Base-by-base conservation (phyloP, 371 early-diverging fungal genomes). In the Mucor saturninus region DNA sequence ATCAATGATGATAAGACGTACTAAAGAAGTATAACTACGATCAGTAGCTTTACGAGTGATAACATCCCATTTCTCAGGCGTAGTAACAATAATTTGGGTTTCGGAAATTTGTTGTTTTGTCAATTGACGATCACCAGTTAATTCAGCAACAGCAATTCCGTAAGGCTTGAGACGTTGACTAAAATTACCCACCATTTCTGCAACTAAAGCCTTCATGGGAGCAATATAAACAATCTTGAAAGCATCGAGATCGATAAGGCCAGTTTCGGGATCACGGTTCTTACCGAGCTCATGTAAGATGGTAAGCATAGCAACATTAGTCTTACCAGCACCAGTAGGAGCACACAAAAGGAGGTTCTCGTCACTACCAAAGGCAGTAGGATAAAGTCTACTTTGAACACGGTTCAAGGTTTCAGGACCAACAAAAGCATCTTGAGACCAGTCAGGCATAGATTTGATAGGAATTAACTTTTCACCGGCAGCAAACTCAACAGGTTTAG, bases 31-130 rank as follows among this genome's bases (percentile, higher is more conserved):
- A 76, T 97, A 95, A 59, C 93, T 92, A 48, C 97, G 86, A 73
- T 94, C 97, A 5, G 93, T 92, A 7, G 93, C 93, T 75, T 97
- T 98, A 68, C 99, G 91, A 30, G 99, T 99, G 53, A 97, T 91
- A 31, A 99, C 91, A 79, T 99, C 99, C 97, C 99, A 99, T 77
- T 99, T 99, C 77, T 99, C 99, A 8, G 99, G 99, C 0, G 99
- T 99, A 4, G 99, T 98, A 29, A 99, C 93, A 66, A 99, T 96
- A 69, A 99, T 90, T 69, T 98, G 94, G 1, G 98, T 95, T 51
- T 94, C 94, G 13, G 93, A 85, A 51, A 99, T 92, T 73, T 99
- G 97, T 69, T 91, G 90, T 75, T 93, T 93, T 29, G 96, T 95
- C 62, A 98, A 75, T 71, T 98, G 97, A 4, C 95, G 90, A 81